Conservation (phyloP, 768 basidiomycete genomes). For the Neoboletus subvelutipes region DNA sequence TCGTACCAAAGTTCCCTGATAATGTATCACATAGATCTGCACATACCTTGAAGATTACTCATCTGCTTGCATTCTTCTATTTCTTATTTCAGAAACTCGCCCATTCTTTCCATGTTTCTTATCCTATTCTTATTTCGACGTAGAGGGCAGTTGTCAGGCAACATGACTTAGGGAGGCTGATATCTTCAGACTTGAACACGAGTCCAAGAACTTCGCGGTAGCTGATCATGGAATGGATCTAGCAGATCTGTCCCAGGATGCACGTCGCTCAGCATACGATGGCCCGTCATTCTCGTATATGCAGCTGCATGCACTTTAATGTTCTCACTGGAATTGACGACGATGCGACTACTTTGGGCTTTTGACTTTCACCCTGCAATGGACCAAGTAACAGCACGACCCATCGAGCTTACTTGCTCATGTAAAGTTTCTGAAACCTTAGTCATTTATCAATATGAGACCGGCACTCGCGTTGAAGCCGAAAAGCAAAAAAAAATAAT, state of each 20-base stretch:
- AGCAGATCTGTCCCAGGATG: constrained; percentile 5
- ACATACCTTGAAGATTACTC: background rate
- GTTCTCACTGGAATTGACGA: background rate
- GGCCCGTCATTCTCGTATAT: background rate
- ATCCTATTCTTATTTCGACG: background rate
- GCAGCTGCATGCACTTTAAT: background rate
- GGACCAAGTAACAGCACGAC: background rate
- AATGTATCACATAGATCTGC: background rate
- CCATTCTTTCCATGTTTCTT: background rate
- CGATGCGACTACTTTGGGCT: constrained; percentile 7
- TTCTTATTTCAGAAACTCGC: background rate
- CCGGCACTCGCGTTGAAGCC: background rate
- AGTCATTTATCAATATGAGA: no score
- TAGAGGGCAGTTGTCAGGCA: background rate
- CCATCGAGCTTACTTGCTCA: background rate
- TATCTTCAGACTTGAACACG: no score
- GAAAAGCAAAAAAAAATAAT: background rate
- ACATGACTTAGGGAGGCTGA: no score
- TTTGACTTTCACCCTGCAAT: constrained; percentile 3
- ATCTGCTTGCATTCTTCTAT: background rate
- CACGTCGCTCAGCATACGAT: no score
- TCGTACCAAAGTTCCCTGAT: background rate
- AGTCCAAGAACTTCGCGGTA: no score
- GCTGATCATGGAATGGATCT: background rate
- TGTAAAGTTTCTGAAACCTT: no score